Percentiles rank a stretch among this genome's conserved stretches.
Conservation (phyloP, 176 grass and related monocot species). For the Leersia perrieri region DNA sequence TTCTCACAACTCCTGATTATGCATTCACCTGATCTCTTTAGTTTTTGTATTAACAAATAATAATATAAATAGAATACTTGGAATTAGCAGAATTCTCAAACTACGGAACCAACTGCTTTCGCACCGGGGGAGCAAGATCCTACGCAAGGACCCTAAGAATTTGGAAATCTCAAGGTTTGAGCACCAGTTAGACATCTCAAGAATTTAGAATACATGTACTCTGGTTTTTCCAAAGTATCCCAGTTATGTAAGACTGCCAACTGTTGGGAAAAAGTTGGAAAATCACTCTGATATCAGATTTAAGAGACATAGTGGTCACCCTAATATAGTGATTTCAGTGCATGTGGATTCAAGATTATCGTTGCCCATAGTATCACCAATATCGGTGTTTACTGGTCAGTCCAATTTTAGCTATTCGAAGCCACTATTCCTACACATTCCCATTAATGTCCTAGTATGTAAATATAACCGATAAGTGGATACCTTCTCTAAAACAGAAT, state of each 20-base stretch:
- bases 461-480: not conserved
- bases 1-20: not conserved
- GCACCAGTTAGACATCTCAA: not conserved
- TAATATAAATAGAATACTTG: not conserved
- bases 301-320: not conserved
- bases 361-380: not conserved
- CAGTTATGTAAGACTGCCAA: not conserved
- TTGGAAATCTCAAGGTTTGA: not conserved
- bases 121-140: not conserved
- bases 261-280: not conserved
- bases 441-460: not conserved
- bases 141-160: not conserved
- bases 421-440: not conserved
- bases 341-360: not conserved
- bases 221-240: not conserved
- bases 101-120: not conserved
- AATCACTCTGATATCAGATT: not conserved
- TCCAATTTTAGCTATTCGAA: not conserved
- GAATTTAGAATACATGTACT: not conserved
- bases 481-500: not conserved
- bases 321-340: not conserved
- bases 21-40: not conserved
- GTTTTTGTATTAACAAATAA: not conserved
- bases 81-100: conserved; percentile 1
- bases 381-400: not conserved